A percentile compares a stretch with the other conserved stretches of the same genome.
phyloP scores from a whole-genome alignment of 139 green algal genomes.

The Chlorella sp. region DNA sequence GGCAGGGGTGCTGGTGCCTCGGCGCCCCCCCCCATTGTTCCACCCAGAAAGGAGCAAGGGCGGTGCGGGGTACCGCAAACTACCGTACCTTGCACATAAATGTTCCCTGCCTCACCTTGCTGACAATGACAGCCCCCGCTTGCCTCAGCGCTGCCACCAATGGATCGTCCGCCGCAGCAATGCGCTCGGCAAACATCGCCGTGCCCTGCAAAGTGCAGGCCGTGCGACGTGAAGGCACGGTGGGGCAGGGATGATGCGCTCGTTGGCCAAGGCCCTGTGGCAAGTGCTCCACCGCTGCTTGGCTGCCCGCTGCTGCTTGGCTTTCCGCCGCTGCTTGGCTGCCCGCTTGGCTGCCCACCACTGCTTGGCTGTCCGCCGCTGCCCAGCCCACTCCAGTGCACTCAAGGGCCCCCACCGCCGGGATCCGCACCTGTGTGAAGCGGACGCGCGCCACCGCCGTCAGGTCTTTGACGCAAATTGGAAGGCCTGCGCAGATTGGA shows the following conservation, averaged over 20 bases:
- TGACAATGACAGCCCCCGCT: slow-evolving; percentile 36
- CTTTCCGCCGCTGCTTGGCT: too few species aligned
- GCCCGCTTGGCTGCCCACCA: background rate
- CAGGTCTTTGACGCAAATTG: slow-evolving; percentile 39
- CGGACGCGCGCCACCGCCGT: slow-evolving; percentile 31
- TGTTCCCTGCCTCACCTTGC: background rate
- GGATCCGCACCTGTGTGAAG: slow-evolving; percentile 29
- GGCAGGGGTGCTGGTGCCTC: too few species aligned
- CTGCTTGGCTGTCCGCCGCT: background rate
- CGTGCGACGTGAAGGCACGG: too few species aligned
- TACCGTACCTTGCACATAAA: too few species aligned
- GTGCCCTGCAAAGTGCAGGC: too few species aligned
- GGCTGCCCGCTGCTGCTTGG: background rate
- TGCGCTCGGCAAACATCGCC: too few species aligned
- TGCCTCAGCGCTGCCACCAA: slow-evolving; percentile 32
- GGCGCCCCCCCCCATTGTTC: too few species aligned
- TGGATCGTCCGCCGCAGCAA: slow-evolving; percentile 29
- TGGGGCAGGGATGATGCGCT: too few species aligned
- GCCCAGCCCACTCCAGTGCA: too few species aligned
- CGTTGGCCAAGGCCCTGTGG: background rate
- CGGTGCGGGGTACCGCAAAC: too few species aligned
- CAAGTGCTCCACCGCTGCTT: background rate
- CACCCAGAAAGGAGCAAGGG: too few species aligned
- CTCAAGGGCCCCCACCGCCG: too few species aligned
- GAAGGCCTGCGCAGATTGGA: slow-evolving; percentile 35